Base-by-base conservation (phyloP, 208 protist species). In the Crithidia fasciculata region DNA sequence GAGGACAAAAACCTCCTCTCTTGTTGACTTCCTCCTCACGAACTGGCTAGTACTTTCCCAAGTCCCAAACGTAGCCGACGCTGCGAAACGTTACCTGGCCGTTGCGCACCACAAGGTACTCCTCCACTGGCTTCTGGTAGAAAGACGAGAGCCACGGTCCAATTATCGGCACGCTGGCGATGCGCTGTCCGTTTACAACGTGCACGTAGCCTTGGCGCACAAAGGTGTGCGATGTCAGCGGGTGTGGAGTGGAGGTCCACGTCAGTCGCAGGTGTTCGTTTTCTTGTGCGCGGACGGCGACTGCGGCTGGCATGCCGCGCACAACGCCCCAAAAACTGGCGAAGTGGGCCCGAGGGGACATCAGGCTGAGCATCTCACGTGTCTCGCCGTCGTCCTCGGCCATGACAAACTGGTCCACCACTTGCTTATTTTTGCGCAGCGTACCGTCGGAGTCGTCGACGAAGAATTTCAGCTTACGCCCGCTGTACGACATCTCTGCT, bases 321-420 rank as follows among this genome's bases (percentile, higher is more conserved):
- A 84, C 86, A 0, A 93, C 82, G 44, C 91, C 91, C 91, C 91
- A 96, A 59, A 96, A 94, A 57, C 86, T 91, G 19, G 69, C 64
- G 59, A 88, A 93, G 73, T 92, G 87, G 39, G 82, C 74, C 5
- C 76, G 64, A 12, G 69, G 72, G 12, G 54, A 40, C 82, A 92
- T 81, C 4, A 94, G 69, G 28, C 55, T 67, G 13, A 71, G 37
- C 61, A 94, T 78, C 73, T 96, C 91, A 43, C 62, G 71, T 37
- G 76, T 57, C 57, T 96, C 87, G 39, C 71, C 60, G 68, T 96
- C 91, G 76, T 93, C 87, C 70, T 93, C 89, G 16, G 89, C 87
- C 41, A 91, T 76, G 57, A 82, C 85, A 47, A 96, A 96, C 54
- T 74, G 68, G 43, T 92, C 70, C 5, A 82, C 87, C 18, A 81